Evolutionary conservation across 257 asterid species (phyloP).

Genomic region (Leptodermis oblonga): DNA sequence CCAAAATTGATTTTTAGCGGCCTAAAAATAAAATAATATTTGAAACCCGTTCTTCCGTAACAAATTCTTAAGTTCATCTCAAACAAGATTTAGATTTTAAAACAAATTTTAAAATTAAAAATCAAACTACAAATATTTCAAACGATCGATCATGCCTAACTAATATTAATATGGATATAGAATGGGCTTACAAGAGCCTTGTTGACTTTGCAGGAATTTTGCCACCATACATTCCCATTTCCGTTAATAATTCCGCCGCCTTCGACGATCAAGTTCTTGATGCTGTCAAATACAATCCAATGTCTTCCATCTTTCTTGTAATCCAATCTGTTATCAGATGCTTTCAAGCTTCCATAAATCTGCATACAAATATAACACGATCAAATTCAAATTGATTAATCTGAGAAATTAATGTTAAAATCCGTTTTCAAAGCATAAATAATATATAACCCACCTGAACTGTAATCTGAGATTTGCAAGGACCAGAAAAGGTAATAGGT

Average conservation of each 20-base stretch:
- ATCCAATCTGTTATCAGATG: conserved; percentile 44
- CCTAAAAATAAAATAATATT: too few relatives aligned
- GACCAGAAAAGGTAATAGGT: conserved; percentile 32
- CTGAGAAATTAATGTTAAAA: neutral
- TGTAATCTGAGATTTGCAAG: conserved; percentile 34
- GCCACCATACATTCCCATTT: conserved; percentile 82
- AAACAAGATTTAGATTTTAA: too few relatives aligned
- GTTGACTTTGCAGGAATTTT: conserved; percentile 65
- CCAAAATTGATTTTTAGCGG: too few relatives aligned
- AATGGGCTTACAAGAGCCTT: conserved; percentile 7
- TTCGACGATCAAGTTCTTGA: conserved; percentile 46
- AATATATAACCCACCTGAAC: conserved; percentile 30
- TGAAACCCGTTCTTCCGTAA: too few relatives aligned
- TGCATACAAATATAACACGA: too few relatives aligned
- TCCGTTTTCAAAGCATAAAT: neutral
- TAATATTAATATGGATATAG: too few relatives aligned
- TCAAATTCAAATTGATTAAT: too few relatives aligned
- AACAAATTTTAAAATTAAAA: too few relatives aligned
- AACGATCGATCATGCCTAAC: too few relatives aligned
- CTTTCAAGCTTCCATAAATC: conserved; percentile 56
- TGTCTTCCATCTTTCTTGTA: conserved; percentile 43
- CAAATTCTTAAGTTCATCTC: too few relatives aligned
- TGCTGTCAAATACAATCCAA: conserved; percentile 51
- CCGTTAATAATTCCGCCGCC: conserved; percentile 78
- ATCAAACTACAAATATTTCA: too few relatives aligned